A percentile compares a stretch with the other conserved stretches of the same genome.
Conservation (phyloP, 177 flowering plant species). For the Tripterygium wilfordii region DNA sequence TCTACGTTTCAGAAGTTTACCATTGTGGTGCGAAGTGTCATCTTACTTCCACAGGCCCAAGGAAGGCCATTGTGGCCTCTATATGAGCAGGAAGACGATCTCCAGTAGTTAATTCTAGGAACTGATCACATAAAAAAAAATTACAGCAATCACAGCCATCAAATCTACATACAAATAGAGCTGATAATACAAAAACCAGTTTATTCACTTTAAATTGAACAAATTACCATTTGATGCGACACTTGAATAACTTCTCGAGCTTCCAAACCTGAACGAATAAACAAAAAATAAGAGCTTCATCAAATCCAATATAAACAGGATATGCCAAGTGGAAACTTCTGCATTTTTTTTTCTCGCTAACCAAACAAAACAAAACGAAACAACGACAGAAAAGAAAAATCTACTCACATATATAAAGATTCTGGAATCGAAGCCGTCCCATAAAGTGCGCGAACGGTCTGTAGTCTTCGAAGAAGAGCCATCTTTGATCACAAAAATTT, state of each 20-base stretch:
- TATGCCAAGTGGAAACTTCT: not conserved
- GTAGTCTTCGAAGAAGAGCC: slow-evolving; percentile 28
- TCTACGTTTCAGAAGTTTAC: slow-evolving; percentile 26
- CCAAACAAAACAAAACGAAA: slow-evolving; percentile 7
- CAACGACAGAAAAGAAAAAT: not conserved
- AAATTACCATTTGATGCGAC: slow-evolving; percentile 25
- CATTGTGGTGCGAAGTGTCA: slow-evolving; percentile 31
- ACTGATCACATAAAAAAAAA: slow-evolving; percentile 17
- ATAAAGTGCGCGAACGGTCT: slow-evolving; percentile 21
- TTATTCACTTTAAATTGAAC: not conserved
- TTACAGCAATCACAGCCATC: no score
- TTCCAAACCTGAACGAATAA: slow-evolving; percentile 35
- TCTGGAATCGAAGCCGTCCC: slow-evolving; percentile 18
- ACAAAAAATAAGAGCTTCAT: not conserved
- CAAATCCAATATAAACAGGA: not conserved
- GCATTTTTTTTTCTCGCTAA: slow-evolving; percentile 10
- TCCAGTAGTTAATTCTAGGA: slow-evolving; percentile 18
- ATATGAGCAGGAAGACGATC: slow-evolving; percentile 15
- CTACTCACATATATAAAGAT: slow-evolving; percentile 27
- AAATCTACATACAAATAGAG: not conserved
- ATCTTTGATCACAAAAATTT: slow-evolving; percentile 14
- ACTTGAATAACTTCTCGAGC: slow-evolving; percentile 30
- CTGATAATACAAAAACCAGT: no score
- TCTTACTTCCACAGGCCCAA: slow-evolving; percentile 22
- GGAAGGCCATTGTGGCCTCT: slow-evolving; percentile 19